Evolutionary conservation across 148 eudicot species (phyloP), one percentile per base, ranked within the genome.

Genomic region (Fagopyrum esculentum): DNA sequence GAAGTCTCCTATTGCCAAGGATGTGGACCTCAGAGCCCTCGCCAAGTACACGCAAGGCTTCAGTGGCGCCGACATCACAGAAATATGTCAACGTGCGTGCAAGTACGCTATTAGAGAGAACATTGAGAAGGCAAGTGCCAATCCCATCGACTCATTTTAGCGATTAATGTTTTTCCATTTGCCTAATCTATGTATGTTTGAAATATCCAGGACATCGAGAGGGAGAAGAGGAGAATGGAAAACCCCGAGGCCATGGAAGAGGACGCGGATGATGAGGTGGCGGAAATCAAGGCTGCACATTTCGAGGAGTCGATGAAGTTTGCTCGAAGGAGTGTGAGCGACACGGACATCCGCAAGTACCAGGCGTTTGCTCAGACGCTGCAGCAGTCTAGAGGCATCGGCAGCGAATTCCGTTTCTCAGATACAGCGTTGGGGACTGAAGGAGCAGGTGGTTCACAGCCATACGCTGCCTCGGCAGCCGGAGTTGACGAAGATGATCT

Each of bases 211-310:
- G 97, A 91, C 76, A 85, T 89, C 72, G 97, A 91, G 87, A 87
- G 78, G 72, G 93, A 89, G 79, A 85, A 63, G 85, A 89, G 81
- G 79, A 87, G 89, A 74, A 80, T 79, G 0, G 97, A 89, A 54
- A 91, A 91, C 72, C 93, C 91, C 0, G 97, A 91, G 73, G 90
- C 91, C 2, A 91, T 91, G 97, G 97, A 91, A 69, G 97, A 91
- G 83, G 97, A 91, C 29, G 71, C 84, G 3, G 97, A 89, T 13
- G 96, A 91, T 45, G 93, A 91, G 75, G 91, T 91, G 44, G 73
- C 97, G 1, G 97, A 89, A 80, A 91, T 91, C 19, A 87, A 64
- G 84, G 89, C 97, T 55, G 86, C 91, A 7, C 97, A 91, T 52
- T 91, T 91, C 64, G 97, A 89, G 76, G 97, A 91, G 69, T 89